Base-by-base conservation (phyloP, 1,284 basidiomycete genomes). In the Heterobasidion occidentale region DNA sequence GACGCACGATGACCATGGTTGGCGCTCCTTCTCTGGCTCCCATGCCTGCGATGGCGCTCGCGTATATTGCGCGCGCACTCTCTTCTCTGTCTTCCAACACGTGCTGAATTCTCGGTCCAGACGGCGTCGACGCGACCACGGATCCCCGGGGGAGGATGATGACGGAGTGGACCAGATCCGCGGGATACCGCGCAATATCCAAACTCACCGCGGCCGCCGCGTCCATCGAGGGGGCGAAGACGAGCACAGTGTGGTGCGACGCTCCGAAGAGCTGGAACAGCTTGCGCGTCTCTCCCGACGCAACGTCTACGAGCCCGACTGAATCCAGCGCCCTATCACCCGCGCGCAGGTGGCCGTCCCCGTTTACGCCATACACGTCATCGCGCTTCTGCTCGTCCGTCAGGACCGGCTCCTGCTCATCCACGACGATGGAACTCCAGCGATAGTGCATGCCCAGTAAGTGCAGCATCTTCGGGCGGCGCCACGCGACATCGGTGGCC, bases 1-100 rank as follows among this genome's bases (percentile, higher is more conserved):
- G 74, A 8, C 74, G 64, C 3, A 75, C 66, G n/a, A 64, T 56
- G 9, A 60, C 59, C 7, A 68, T 61, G 1, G 64, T 63, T 7
- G 20, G 15, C 8, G 14, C 20, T 5, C 27, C 27, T 27, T 27
- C 27, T 5, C 27, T 4, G 4, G 27, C 27, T 6, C 27, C 27
- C 4, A 4, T 27, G 27, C 27, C 27, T 4, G 45, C 56, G 38
- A 52, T 61, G 11, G 54, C 51, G 0, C 61, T 59, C 9, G 42
- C 51, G 53, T 68, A 69, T 12, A 56, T 60, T 36, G 51, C 54
- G 51, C 60, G 62, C 2, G 67, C 67, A 51, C 62, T 60, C 49
- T 61, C 57, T 58, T 62, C 53, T 7, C 56, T 20, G 56, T 68
- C 60, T 12, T 56, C 36, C 14, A 64, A 9, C 45, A 57, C 42